Evolutionary conservation across 208 protist genomes (phyloP), one percentile per base, ranked within the genome.

Genomic region (Leishmania amazonensis): DNA sequence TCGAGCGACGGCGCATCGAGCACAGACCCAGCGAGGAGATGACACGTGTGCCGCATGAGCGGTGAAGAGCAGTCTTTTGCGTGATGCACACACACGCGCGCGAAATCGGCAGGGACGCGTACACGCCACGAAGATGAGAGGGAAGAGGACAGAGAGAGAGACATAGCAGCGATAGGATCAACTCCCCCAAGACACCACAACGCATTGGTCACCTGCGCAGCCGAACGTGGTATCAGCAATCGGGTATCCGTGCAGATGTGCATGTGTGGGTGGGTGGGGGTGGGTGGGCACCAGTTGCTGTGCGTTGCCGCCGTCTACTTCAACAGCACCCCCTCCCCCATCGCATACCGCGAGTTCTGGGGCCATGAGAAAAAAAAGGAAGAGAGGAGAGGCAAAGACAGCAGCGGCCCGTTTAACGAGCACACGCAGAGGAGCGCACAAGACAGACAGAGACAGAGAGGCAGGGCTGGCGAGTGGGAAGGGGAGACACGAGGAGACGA

Each of bases 1-100:
- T 89, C 64, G 9, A 35, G 45, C 51, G 40, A 71, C 31, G 75
- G 81, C 24, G 67, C 40, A 28, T 79, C 75, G 3, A 84, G 40
- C 51, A 79, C 76, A 80, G 15, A 76, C 47, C 72, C 31, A 15
- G 49, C 49, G 13, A 49, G n/a, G 31, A 62, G 49, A 35, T 42
- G 49, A 49, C 31, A 28, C 15, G 65, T 54, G 45, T 15, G 65
- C 40, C 42, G 75, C 73, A 84, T 80, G 21, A 53, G 21, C 72
- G 49, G 31, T 28, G 47, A 76, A 58, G 15, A 75, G n/a, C 21
- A 31, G 11, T 49, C 35, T 13, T 47, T 53, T 7, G 42, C 28
- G 7, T 53, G 40, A 11, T 3, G 15, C 21, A 31, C 19, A n/a
- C 5, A 73, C 8, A 35, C 40, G 53, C 21, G 8, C 28, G 3